A percentile compares a stretch with the other conserved stretches of the same genome.
Evolutionary conservation across 2,329 filamentous ascomycete species (phyloP).

Genomic region (Xylaria sp.): DNA sequence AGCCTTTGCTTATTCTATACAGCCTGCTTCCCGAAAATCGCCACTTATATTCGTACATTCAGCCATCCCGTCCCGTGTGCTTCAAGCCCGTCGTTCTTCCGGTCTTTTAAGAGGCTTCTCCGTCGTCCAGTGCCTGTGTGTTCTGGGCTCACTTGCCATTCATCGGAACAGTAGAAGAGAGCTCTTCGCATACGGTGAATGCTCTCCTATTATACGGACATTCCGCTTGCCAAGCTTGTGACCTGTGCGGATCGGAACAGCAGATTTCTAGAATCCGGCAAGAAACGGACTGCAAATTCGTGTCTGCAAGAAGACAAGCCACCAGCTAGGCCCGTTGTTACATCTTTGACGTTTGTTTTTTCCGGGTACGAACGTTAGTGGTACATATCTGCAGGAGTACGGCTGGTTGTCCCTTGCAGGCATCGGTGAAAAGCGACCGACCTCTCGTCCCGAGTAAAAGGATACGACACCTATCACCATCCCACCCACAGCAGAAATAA

Average conservation of each 20-base stretch:
- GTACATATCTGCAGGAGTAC: conserved; percentile 6
- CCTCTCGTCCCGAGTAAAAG: conserved; percentile 3
- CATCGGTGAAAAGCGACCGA: not conserved
- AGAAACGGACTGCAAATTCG: not conserved
- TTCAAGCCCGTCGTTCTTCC: conserved; percentile 12
- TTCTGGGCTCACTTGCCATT: conserved; percentile 5
- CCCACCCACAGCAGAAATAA: conserved; percentile 4
- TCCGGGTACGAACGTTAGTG: conserved; percentile 13
- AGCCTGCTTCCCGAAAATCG: conserved; percentile 7
- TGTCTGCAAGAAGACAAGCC: not conserved
- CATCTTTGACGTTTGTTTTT: conserved; percentile 6
- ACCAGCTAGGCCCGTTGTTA: not conserved
- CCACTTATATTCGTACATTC: conserved; percentile 15
- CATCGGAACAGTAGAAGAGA: not conserved
- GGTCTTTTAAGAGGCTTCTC: too few relatives aligned
- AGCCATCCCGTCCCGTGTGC: conserved; percentile 5
- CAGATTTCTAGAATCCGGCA: not conserved
- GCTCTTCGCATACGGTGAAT: conserved; percentile 3
- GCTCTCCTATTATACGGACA: not conserved
- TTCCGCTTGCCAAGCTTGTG: not conserved
- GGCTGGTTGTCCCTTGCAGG: not conserved
- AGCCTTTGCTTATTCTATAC: conserved; percentile 1
- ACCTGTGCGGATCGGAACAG: not conserved
- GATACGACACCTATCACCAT: conserved; percentile 5
- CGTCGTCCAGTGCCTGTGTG: not conserved